Conservation (phyloP, 1,284 basidiomycete species). For the Sporisorium graminicola region DNA sequence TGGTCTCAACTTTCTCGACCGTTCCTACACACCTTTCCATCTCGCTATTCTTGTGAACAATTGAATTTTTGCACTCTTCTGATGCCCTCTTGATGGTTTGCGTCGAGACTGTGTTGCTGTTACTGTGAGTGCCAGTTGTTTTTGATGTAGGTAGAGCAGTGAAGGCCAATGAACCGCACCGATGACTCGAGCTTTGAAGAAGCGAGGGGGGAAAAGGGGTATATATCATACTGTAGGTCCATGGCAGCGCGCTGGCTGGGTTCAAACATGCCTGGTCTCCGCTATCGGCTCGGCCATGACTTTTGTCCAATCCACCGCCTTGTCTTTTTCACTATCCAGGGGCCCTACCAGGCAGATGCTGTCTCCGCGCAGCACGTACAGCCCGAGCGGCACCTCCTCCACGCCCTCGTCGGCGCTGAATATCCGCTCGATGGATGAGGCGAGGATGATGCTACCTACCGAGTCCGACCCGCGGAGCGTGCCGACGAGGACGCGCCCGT, state of each 20-base stretch:
- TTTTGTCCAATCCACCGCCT: slow-evolving; percentile 80
- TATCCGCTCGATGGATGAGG: slow-evolving; percentile 62
- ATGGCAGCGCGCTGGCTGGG: too few species aligned
- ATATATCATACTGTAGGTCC: too few species aligned
- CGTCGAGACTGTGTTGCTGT: background rate
- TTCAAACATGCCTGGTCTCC: slow-evolving; percentile 51
- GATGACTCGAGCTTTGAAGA: background rate
- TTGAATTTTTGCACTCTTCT: background rate
- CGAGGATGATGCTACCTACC: slow-evolving; percentile 62
- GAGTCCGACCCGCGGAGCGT: slow-evolving; percentile 61
- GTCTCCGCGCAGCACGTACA: slow-evolving; percentile 97
- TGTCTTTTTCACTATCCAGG: slow-evolving; percentile 86
- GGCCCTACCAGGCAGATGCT: slow-evolving; percentile 94
- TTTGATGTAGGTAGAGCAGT: background rate
- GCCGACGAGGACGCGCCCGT: slow-evolving; percentile 81
- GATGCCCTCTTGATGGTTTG: background rate
- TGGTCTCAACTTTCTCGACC: background rate
- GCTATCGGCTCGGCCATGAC: slow-evolving; percentile 89
- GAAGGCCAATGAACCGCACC: background rate
- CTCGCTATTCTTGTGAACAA: background rate
- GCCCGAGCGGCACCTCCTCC: slow-evolving; percentile 92
- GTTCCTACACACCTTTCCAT: background rate
- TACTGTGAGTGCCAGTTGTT: background rate
- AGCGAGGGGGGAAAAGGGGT: background rate
- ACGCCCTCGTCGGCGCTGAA: slow-evolving; percentile 81